These are phyloP conservation scores for Penicillium italicum DNA, from an alignment of 2,329 filamentous ascomycete species.

Conservation along the genomic window DNA sequence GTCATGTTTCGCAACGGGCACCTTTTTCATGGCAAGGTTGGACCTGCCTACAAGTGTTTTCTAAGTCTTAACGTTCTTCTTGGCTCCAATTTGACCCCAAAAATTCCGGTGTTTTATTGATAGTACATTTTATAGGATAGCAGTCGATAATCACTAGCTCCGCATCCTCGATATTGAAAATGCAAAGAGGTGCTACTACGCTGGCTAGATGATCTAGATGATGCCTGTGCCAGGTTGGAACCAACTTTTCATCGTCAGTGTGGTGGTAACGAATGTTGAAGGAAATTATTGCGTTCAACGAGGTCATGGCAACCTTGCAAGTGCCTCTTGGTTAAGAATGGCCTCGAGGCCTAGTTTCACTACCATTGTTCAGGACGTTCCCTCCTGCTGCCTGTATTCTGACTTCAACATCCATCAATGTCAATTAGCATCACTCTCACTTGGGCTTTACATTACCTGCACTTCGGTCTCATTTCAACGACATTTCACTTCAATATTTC, in stretches of 20 bases:
- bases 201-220: accelerated
- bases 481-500: background rate
- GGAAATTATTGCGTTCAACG: background rate
- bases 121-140: background rate
- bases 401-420: background rate
- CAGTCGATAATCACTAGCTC: background rate
- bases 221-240: background rate
- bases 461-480: background rate
- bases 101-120: background rate
- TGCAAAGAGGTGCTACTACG: background rate
- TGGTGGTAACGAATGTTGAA: background rate
- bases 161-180: background rate
- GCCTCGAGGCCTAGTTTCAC: background rate
- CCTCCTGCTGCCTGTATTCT: background rate
- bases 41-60: too few species aligned
- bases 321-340: background rate
- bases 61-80: background rate
- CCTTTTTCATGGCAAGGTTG: too few species aligned
- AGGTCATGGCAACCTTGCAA: background rate
- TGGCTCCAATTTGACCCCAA: background rate
- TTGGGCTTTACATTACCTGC: background rate
- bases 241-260: too few species aligned
- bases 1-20: too few species aligned
- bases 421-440: background rate
- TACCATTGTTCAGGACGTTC: too few species aligned